Evolutionary conservation across 768 basidiomycete genomes (phyloP), one percentile per base, ranked within the genome.

Genomic region (Tricholoma furcatifolium): DNA sequence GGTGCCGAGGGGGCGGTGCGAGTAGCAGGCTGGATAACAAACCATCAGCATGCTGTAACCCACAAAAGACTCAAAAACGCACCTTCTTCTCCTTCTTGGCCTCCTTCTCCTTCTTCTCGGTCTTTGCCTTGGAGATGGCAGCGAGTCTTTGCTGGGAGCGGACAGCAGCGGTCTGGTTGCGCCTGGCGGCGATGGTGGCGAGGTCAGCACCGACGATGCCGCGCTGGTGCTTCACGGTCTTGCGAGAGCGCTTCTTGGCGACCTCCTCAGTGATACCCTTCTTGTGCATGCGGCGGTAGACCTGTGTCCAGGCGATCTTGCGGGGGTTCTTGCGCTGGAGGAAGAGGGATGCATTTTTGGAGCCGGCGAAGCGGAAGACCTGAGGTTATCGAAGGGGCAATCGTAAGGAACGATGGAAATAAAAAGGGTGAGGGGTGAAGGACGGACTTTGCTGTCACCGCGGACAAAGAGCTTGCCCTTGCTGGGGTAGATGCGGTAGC

Each of bases 201-300:
- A 98, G 84, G 72, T 98, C 94, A 60, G 93, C 93, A 73, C 97
- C 97, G 66, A 94, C 93, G 72, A 98, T 93, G 58, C 97, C 97
- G 67, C 97, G 93, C 78, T 96, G 87, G 79, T 93, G 87, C 81
- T 98, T 99, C 68, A 98, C 93, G 59, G 92, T 93, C 74, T 88
- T 87, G 74, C 95, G 91, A 46, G 91, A 90, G 60, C 96, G 89
- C 80, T 97, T 98, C 93, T 98, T 99, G 66, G 94, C 93, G 48
- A 95, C 90, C 75, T 98, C 96, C 77, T 98, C 96, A 46, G 94
- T 94, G 72, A 98, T 85, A 72, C 97, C 97, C 87, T 99, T 99
- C 86, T 96, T 97, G 85, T 98, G 97, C 88, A 97, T 92, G 64
- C 94, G 89, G 60, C 92, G 89, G 82, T 90, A 96, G 57, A 89